Conservation (phyloP, 441 rosid species). For the Theobroma grandiflorum region DNA sequence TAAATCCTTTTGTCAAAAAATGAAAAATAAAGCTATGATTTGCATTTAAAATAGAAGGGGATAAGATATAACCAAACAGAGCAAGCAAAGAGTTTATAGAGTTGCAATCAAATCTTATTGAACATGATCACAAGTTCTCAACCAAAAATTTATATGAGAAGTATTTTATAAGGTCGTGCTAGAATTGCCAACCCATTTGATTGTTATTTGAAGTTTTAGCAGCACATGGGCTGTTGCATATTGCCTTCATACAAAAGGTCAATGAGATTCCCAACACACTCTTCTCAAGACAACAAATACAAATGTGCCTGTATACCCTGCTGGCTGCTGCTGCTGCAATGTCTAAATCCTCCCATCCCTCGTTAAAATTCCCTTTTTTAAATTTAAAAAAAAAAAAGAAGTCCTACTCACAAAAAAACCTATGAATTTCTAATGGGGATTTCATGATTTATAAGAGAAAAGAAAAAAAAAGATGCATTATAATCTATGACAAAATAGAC, state of each 20-base stretch:
- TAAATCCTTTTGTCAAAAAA: background rate
- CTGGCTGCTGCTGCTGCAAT: background rate
- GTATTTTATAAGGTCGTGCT: background rate
- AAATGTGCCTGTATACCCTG: background rate
- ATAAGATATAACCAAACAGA: background rate
- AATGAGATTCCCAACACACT: conserved; percentile 32
- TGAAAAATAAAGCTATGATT: background rate
- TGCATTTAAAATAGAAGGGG: background rate
- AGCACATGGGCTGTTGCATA: conserved; percentile 43
- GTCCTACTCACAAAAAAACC: background rate
- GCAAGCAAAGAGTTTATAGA: background rate
- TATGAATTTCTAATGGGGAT: background rate
- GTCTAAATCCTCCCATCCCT: background rate
- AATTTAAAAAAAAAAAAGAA: too few relatives aligned
- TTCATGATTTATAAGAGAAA: conserved; percentile 6
- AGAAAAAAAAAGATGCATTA: background rate
- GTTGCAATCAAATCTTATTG: background rate
- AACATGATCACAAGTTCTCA: background rate
- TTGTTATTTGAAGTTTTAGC: conserved; percentile 25
- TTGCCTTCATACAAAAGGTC: conserved; percentile 25
- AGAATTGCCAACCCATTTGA: conserved; percentile 26
- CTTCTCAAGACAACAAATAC: conserved; percentile 33
- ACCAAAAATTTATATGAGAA: background rate
- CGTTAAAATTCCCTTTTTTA: background rate
- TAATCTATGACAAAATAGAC: background rate